Evolutionary conservation across 169 alveolate species (phyloP).

Genomic region (Eimeria acervulina): DNA sequence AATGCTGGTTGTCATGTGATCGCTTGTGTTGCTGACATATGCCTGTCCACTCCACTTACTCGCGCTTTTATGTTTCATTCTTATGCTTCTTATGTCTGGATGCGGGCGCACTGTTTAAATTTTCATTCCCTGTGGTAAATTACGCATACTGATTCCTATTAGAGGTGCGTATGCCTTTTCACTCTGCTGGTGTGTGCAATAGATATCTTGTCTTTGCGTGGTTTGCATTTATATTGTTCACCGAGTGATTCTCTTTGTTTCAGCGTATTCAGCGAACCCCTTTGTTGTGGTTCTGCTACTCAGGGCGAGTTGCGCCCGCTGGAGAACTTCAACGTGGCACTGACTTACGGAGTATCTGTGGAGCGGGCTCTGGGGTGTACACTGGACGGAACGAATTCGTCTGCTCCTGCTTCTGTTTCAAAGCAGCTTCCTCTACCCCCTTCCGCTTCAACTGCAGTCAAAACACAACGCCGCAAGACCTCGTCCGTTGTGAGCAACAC

Average conservation of each 20-base stretch:
- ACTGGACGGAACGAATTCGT: conserved; percentile 47
- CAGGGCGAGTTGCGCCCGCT: conserved; percentile 79
- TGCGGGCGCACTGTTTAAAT: not conserved
- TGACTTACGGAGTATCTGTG: conserved; percentile 38
- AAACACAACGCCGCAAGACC: conserved; percentile 34
- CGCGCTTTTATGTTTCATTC: not conserved
- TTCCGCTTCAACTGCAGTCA: not conserved
- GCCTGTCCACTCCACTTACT: not conserved
- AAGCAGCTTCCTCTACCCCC: conserved; percentile 25
- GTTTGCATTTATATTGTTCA: not conserved
- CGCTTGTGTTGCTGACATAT: not conserved
- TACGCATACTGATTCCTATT: too few species aligned
- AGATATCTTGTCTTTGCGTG: not conserved
- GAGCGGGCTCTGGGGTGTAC: conserved; percentile 46
- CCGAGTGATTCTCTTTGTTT: not conserved
- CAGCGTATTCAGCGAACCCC: not conserved
- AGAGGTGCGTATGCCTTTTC: not conserved
- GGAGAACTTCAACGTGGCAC: conserved; percentile 80
- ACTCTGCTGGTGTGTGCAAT: not conserved
- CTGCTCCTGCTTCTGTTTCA: conserved; percentile 4
- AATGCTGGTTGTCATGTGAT: not conserved
- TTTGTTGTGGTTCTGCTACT: not conserved
- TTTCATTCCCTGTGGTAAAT: not conserved
- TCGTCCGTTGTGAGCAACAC: conserved; percentile 44
- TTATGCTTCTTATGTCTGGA: not conserved